Evolutionary conservation across 2,329 filamentous ascomycete genomes (phyloP).

Genomic region (Phoma sp.): DNA sequence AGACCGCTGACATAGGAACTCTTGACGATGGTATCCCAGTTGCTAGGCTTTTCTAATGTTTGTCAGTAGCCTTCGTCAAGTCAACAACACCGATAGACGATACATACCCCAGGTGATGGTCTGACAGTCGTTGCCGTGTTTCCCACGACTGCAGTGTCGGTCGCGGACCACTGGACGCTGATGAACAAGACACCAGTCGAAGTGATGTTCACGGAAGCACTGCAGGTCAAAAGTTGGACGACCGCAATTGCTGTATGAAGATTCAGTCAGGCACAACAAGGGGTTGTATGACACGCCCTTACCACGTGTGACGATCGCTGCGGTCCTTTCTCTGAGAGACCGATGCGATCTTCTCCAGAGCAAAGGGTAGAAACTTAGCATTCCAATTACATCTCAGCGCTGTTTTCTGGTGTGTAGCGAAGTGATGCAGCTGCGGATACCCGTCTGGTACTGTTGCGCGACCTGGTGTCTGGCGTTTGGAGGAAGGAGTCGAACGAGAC

Average conservation of each 20-base stretch:
- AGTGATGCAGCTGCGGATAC: neutral
- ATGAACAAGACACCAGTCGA: constrained; percentile 7
- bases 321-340: neutral
- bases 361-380: neutral
- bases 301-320: neutral
- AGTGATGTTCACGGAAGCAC: constrained; percentile 11
- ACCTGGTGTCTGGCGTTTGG: neutral
- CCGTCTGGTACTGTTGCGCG: neutral
- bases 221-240: neutral
- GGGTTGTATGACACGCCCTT: neutral
- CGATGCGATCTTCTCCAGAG: neutral
- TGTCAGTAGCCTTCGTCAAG: neutral
- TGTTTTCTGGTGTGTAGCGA: neutral
- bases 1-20: neutral
- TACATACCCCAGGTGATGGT: constrained; percentile 4
- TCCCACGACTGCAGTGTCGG: neutral
- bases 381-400: neutral
- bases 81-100: neutral
- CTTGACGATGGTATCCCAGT: constrained; percentile 9
- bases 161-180: neutral
- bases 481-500: too few relatives aligned
- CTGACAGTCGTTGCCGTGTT: neutral
- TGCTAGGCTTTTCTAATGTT: neutral
- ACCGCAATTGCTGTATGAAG: neutral
- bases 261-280: neutral